These are phyloP conservation scores for Zoysia japonica DNA, from an alignment of 176 grass and related monocot genomes.

Conservation along the genomic window DNA sequence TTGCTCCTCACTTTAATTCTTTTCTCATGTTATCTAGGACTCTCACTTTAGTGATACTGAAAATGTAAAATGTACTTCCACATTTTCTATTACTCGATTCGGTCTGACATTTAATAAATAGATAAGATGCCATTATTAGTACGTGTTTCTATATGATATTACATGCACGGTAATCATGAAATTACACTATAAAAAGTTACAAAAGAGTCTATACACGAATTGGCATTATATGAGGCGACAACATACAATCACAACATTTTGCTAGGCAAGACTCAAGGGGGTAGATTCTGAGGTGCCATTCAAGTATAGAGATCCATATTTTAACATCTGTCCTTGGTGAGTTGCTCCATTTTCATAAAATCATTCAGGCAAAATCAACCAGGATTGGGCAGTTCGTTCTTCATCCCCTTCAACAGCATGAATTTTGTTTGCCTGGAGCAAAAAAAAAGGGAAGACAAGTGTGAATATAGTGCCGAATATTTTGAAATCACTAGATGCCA, in stretches of 20 bases:
- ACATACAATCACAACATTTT: slow-evolving; percentile 26
- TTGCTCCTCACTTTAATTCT: no score
- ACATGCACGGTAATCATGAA: no score
- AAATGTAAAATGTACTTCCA: no score
- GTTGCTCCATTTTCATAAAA: slow-evolving; percentile 2
- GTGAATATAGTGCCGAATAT: background rate
- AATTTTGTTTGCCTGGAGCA: slow-evolving; percentile 16
- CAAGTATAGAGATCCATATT: slow-evolving; percentile 17
- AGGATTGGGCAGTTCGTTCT: slow-evolving; percentile 10
- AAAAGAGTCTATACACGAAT: background rate
- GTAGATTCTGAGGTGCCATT: slow-evolving; percentile 7
- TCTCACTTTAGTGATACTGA: no score
- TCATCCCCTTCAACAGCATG: background rate
- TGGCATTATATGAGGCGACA: slow-evolving; percentile 26
- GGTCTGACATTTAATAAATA: no score
- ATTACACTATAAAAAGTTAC: background rate
- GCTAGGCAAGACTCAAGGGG: background rate
- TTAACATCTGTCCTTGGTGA: slow-evolving; percentile 16
- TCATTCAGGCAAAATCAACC: slow-evolving; percentile 1
- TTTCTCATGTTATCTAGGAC: no score
- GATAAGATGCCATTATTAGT: no score
- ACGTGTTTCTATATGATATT: no score
- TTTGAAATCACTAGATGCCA: background rate
- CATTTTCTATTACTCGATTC: no score
- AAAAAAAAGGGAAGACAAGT: slow-evolving; percentile 21